Evolutionary conservation across 331 rosid species (phyloP).

Genomic region (Cydonia oblonga): DNA sequence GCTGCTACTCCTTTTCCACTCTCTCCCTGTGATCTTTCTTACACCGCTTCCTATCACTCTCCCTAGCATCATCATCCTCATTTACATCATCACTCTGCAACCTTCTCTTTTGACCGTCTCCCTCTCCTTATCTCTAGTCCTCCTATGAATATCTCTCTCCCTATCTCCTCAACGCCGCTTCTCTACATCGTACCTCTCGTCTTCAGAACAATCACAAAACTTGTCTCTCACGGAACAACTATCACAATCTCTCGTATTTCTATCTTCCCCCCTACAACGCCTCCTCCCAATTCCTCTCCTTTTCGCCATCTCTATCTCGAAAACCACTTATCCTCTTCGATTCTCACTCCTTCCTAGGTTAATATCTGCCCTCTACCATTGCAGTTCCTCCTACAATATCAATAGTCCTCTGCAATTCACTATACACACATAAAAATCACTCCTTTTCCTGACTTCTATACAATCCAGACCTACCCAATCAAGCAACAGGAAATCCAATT

Average conservation of each 20-base stretch:
- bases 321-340: constrained; percentile 47
- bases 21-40: constrained; percentile 46
- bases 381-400: not conserved
- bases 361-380: constrained; percentile 47
- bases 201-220: constrained; percentile 33
- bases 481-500: too few species aligned
- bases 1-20: constrained; percentile 33
- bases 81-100: constrained; percentile 29
- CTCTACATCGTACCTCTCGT: constrained; percentile 18
- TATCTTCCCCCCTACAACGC: constrained; percentile 23
- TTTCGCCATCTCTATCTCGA: constrained; percentile 14
- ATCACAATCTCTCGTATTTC: not conserved
- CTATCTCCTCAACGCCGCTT: constrained; percentile 23
- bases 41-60: constrained; percentile 46
- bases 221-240: constrained; percentile 34
- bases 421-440: too few species aligned
- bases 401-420: too few species aligned
- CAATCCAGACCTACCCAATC: too few species aligned
- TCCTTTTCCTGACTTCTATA: too few species aligned
- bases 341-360: constrained; percentile 45
- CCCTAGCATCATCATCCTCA: constrained; percentile 35
- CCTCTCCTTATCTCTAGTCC: constrained; percentile 18
- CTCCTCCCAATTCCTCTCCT: constrained; percentile 42
- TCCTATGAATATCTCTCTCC: constrained; percentile 18
- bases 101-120: constrained; percentile 30